A percentile compares a stretch with the other conserved stretches of the same genome.
Conservation (phyloP, 768 basidiomycete genomes). For the Auriscalpium microsporum region DNA sequence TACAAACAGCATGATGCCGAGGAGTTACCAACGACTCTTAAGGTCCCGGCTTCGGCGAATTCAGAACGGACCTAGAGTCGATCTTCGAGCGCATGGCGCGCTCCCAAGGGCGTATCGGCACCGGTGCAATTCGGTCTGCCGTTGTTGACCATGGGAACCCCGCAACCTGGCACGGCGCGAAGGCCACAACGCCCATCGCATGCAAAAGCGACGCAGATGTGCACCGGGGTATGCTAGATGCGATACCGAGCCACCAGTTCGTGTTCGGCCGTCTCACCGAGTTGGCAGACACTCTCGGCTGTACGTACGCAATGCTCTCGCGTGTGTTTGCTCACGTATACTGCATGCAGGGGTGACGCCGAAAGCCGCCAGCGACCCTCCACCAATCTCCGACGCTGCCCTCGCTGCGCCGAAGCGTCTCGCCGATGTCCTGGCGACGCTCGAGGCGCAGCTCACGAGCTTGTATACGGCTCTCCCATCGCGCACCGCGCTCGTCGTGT, state of each 20-base stretch:
- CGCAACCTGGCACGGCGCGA: conserved; percentile 73
- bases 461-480: conserved; percentile 67
- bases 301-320: conserved; percentile 36
- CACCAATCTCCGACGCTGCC: conserved; percentile 3
- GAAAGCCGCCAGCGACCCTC: conserved; percentile 35
- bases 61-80: conserved; percentile 74
- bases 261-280: conserved; percentile 78
- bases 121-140: conserved; percentile 41
- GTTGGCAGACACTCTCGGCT: conserved; percentile 73
- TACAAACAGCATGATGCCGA: background rate
- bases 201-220: conserved; percentile 78
- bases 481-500: conserved; percentile 74
- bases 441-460: conserved; percentile 53
- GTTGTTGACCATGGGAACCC: conserved; percentile 87
- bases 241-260: conserved; percentile 64
- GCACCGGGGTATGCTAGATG: conserved; percentile 54
- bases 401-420: conserved; percentile 16
- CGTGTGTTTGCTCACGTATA: background rate
- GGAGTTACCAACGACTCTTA: background rate
- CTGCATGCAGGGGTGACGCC: conserved; percentile 49
- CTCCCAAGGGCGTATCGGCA: conserved; percentile 31
- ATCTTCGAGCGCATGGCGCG: conserved; percentile 82
- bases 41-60: conserved; percentile 78
- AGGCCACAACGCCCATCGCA: conserved; percentile 67
- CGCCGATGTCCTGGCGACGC: conserved; percentile 30